Conservation (phyloP, 139 green algal genomes). For the Closterium sp. region DNA sequence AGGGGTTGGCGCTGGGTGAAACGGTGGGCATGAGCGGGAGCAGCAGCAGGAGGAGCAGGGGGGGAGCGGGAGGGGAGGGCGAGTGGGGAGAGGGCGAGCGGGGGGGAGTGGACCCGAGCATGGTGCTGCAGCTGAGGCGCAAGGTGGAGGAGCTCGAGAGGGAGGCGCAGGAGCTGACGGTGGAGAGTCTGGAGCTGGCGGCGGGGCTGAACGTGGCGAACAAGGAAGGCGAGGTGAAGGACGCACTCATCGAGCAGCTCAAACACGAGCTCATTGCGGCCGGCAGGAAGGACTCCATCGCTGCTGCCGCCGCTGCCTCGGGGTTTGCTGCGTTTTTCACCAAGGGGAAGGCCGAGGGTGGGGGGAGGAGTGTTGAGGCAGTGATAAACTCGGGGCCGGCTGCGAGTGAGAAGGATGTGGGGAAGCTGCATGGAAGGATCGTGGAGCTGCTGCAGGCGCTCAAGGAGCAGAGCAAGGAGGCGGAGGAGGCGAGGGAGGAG, state of each 20-base stretch:
- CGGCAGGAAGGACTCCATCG: background rate
- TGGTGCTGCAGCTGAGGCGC: conserved; percentile 15
- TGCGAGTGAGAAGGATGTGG: background rate
- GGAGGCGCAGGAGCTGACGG: conserved; percentile 36
- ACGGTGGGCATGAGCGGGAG: background rate
- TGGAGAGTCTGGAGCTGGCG: conserved; percentile 31
- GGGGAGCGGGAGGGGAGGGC: background rate
- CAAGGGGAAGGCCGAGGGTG: background rate
- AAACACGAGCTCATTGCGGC: background rate
- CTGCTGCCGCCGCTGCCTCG: background rate
- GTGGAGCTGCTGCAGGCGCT: conserved; percentile 21
- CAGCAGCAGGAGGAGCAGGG: background rate
- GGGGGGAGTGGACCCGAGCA: background rate
- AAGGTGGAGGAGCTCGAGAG: conserved; percentile 42
- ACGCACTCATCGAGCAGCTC: conserved; percentile 1
- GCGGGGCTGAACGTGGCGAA: conserved; percentile 13
- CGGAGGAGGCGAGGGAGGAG: conserved; percentile 5
- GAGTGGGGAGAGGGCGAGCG: background rate
- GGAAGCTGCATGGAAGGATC: conserved; percentile 16
- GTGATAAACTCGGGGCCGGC: background rate
- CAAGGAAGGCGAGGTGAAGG: conserved; percentile 31
- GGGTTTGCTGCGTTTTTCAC: background rate
- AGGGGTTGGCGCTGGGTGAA: background rate
- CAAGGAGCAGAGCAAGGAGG: background rate
- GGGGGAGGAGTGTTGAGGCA: background rate